Percentiles rank a stretch among this genome's conserved stretches.
Conservation (phyloP, 2,329 filamentous ascomycete genomes). For the Fusarium sp. region DNA sequence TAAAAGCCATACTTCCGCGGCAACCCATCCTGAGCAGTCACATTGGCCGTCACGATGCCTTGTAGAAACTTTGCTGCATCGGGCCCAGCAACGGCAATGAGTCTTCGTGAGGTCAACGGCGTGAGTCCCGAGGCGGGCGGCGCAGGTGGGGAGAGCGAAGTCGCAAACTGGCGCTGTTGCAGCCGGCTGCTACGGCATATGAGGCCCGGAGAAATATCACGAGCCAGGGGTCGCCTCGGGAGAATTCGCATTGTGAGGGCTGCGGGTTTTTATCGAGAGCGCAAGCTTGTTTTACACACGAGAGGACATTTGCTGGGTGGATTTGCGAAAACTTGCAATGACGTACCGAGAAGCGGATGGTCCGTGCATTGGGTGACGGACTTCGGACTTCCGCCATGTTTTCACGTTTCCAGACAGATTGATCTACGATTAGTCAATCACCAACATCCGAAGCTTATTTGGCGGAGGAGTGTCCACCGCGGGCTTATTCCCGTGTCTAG, state of each 20-base stretch:
- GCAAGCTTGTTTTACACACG: conserved; percentile 18
- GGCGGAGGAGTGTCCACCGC: conserved; percentile 5
- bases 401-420: not conserved
- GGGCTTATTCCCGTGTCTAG: conserved; percentile 14
- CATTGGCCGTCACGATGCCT: conserved; percentile 78
- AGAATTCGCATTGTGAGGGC: conserved; percentile 41
- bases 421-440: conserved; percentile 16
- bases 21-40: conserved; percentile 53
- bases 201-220: conserved; percentile 28
- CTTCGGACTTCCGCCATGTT: conserved; percentile 29
- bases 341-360: conserved; percentile 35
- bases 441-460: conserved; percentile 12
- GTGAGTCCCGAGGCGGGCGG: conserved; percentile 62
- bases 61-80: conserved; percentile 89
- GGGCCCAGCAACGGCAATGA: conserved; percentile 81
- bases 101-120: conserved; percentile 75
- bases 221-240: conserved; percentile 36
- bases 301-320: conserved; percentile 3
- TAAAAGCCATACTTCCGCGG: conserved; percentile 70
- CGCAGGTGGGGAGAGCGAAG: conserved; percentile 49
- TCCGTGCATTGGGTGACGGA: conserved; percentile 32
- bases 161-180: conserved; percentile 49
- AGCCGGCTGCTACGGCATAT: conserved; percentile 50
- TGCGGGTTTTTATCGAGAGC: conserved; percentile 20
- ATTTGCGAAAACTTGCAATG: conserved; percentile 42